phyloP scores from a whole-genome alignment of 768 basidiomycete genomes.

The Trametopsis cervina region DNA sequence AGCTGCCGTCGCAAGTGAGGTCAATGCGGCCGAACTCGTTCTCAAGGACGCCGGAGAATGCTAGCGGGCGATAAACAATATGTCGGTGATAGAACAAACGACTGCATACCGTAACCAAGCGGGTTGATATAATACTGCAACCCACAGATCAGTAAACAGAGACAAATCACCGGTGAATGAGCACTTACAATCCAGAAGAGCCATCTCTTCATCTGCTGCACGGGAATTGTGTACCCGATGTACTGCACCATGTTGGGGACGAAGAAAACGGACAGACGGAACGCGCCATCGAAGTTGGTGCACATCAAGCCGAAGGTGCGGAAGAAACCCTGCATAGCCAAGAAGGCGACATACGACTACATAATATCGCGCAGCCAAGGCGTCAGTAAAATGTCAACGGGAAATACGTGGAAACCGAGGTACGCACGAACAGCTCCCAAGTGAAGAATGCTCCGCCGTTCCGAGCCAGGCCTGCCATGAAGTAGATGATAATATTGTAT shows the following conservation, averaged over 20 bases:
- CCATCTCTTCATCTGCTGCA: constrained; percentile 70
- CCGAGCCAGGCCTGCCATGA: constrained; percentile 48
- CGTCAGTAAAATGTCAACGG: no score
- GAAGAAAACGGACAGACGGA: constrained; percentile 57
- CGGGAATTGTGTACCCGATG: constrained; percentile 63
- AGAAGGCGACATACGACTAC: constrained; percentile 48
- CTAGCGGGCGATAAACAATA: constrained; percentile 23
- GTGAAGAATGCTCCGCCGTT: constrained; percentile 41
- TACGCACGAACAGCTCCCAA: constrained; percentile 48
- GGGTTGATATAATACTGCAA: constrained; percentile 76
- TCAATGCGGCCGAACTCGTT: constrained; percentile 75
- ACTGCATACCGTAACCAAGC: constrained; percentile 50
- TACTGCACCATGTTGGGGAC: constrained; percentile 73
- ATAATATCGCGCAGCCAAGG: neutral
- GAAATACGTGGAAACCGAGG: neutral
- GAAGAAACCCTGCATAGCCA: constrained; percentile 84
- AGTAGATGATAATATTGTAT: constrained; percentile 63
- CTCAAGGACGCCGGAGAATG: constrained; percentile 73
- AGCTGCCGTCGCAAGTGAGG: constrained; percentile 59
- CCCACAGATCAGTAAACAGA: constrained; percentile 12
- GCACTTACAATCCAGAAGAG: constrained; percentile 74
- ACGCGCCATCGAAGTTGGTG: constrained; percentile 46
- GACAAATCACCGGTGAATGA: neutral
- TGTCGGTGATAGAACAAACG: neutral
- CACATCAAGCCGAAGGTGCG: constrained; percentile 58